A percentile compares a stretch with the other conserved stretches of the same genome.
Evolutionary conservation across 75 land plant genomes (phyloP).

Genomic region (Selaginella moellendorffii): DNA sequence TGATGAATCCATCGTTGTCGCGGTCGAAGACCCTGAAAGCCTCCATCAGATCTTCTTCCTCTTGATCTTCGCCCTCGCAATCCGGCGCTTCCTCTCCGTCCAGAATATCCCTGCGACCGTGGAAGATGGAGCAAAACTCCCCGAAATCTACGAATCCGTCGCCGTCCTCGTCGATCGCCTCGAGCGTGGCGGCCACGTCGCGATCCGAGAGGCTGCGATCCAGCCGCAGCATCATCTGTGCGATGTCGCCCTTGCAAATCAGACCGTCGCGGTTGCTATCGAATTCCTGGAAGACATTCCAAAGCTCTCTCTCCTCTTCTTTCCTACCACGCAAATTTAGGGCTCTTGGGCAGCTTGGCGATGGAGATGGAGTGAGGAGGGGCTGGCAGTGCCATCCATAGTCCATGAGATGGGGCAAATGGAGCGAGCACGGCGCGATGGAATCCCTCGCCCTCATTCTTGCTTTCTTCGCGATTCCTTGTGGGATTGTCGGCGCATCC

Average conservation of each 20-base stretch:
- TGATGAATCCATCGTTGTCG: conserved; percentile 5
- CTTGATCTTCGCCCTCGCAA: not conserved
- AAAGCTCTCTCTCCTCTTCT: too few relatives aligned
- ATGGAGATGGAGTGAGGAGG: too few relatives aligned
- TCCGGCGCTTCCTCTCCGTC: too few relatives aligned
- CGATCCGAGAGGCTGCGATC: not conserved
- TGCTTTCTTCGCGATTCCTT: too few relatives aligned
- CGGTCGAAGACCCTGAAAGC: conserved; percentile 3
- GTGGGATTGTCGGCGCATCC: too few relatives aligned
- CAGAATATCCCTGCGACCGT: too few relatives aligned
- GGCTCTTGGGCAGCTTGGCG: too few relatives aligned
- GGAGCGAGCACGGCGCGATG: too few relatives aligned
- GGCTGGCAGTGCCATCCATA: too few relatives aligned
- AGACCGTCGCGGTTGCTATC: not conserved
- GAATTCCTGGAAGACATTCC: not conserved
- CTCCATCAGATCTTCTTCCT: not conserved
- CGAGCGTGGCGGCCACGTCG: not conserved
- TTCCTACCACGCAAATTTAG: too few relatives aligned
- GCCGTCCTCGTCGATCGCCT: not conserved
- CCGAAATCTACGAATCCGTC: not conserved
- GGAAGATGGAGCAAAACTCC: not conserved
- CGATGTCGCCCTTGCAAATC: not conserved
- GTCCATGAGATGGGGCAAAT: too few relatives aligned
- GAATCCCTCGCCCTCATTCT: too few relatives aligned
- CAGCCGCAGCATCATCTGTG: not conserved